These are phyloP conservation scores for Thielaviopsis punctulata DNA, from an alignment of 2,329 filamentous ascomycete species.

Conservation along the genomic window DNA sequence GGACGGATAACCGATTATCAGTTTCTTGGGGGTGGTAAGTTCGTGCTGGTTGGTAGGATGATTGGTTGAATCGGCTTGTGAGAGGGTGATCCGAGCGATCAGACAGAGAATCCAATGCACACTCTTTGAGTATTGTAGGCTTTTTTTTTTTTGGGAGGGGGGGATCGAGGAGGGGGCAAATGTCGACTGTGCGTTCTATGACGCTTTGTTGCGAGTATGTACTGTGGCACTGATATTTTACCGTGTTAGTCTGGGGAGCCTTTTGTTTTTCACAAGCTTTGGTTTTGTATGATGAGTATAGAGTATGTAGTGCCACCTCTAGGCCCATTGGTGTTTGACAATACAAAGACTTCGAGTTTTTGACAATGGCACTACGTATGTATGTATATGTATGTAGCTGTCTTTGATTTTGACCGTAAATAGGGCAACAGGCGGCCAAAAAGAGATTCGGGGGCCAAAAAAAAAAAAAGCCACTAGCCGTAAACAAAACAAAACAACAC, in stretches of 20 bases:
- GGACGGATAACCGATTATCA: not conserved
- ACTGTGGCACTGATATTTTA: too few species aligned
- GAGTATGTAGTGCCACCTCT: too few species aligned
- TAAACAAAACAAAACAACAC: not conserved
- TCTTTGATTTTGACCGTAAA: too few species aligned
- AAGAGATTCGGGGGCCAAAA: not conserved
- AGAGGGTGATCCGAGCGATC: not conserved
- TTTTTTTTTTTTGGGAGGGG: not conserved
- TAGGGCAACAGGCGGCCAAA: not conserved
- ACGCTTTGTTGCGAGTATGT: too few species aligned
- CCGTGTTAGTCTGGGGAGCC: too few species aligned
- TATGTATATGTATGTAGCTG: too few species aligned
- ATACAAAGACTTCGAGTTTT: too few species aligned
- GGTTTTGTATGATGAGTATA: too few species aligned
- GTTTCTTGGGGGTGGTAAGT: not conserved
- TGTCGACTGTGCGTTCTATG: not conserved
- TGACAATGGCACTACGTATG: too few species aligned
- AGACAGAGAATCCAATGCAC: not conserved
- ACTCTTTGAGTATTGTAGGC: not conserved
- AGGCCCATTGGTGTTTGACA: too few species aligned
- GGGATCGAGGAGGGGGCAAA: too few species aligned
- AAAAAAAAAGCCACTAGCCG: not conserved
- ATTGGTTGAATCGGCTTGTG: not conserved
- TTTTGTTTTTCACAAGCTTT: too few species aligned
- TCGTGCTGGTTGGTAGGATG: not conserved